Evolutionary conservation across 306 rosid species (phyloP).

Genomic region (Sesbania bispinosa): DNA sequence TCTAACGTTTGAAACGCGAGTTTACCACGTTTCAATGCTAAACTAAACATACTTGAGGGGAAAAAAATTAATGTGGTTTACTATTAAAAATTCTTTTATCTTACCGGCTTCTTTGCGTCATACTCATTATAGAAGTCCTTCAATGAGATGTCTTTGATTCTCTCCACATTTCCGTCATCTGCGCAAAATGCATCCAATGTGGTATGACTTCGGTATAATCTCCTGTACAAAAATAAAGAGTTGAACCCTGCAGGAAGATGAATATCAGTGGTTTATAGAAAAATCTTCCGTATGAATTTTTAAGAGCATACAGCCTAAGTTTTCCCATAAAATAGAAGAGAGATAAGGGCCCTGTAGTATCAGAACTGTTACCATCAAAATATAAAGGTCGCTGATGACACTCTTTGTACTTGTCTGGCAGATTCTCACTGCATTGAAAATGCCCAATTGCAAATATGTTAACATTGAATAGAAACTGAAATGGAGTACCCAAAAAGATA

Average conservation of each 20-base stretch:
- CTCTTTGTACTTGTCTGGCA: constrained; percentile 37
- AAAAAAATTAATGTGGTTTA: not conserved
- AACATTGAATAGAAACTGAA: not conserved
- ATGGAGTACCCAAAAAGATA: not conserved
- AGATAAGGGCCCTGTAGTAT: not conserved
- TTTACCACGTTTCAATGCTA: too few relatives aligned
- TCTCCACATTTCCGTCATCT: constrained; percentile 75
- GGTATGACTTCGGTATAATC: constrained; percentile 78
- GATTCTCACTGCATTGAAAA: constrained; percentile 60
- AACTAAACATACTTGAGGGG: too few relatives aligned
- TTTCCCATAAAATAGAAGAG: not conserved
- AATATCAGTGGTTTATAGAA: constrained; percentile 2
- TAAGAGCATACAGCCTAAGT: not conserved
- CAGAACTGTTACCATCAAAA: constrained; percentile 70
- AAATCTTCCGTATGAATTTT: not conserved
- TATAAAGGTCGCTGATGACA: constrained; percentile 33
- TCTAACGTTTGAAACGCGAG: too few relatives aligned
- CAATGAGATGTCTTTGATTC: constrained; percentile 48
- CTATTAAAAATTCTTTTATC: constrained; percentile 1
- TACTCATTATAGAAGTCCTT: constrained; percentile 54
- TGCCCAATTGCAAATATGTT: constrained; percentile 3
- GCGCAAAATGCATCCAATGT: constrained; percentile 64
- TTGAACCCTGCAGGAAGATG: constrained; percentile 66
- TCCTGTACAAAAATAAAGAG: constrained; percentile 76
- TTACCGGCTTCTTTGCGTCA: constrained; percentile 92